Conservation (phyloP, 495 filamentous ascomycete species). For the Articulospora tetracladia region DNA sequence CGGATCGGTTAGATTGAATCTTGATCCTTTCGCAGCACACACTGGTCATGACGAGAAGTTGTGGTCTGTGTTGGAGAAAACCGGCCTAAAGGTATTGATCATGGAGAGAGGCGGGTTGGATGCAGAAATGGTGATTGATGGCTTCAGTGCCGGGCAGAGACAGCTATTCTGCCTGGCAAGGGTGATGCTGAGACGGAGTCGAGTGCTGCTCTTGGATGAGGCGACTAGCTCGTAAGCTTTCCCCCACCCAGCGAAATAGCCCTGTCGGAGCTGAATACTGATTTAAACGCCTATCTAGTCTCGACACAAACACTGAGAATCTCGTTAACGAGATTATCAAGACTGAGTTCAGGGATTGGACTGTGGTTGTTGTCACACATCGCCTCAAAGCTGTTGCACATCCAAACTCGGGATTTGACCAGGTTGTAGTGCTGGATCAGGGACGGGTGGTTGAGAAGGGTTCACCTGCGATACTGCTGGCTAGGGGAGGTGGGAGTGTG, state of each 20-base stretch:
- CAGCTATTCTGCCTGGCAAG: constrained; percentile 63
- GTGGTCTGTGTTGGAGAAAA: neutral
- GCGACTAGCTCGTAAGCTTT: constrained; percentile 15
- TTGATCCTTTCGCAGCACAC: neutral
- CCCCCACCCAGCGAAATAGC: too few relatives aligned
- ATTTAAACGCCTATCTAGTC: constrained; percentile 39
- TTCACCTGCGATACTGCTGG: constrained; percentile 61
- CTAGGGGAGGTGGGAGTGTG: neutral
- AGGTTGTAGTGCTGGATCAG: constrained; percentile 79
- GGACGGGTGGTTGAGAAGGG: constrained; percentile 70
- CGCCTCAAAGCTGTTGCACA: constrained; percentile 85
- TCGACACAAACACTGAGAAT: constrained; percentile 88
- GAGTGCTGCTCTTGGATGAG: constrained; percentile 30
- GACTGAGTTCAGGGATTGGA: constrained; percentile 72
- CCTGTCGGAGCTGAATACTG: too few relatives aligned
- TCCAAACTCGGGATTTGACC: constrained; percentile 59
- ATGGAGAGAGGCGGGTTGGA: constrained; percentile 32
- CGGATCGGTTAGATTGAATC: constrained; percentile 22
- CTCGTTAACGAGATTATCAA: constrained; percentile 64
- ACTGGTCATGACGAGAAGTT: neutral
- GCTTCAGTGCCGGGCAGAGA: constrained; percentile 56
- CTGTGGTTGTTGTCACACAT: constrained; percentile 97
- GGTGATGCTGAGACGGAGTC: constrained; percentile 43
- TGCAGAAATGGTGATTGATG: constrained; percentile 44
- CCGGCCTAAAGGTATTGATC: constrained; percentile 2